These are phyloP conservation scores for Saksenaea oblongispora DNA, from an alignment of 371 early-diverging fungal species.

Conservation along the genomic window DNA sequence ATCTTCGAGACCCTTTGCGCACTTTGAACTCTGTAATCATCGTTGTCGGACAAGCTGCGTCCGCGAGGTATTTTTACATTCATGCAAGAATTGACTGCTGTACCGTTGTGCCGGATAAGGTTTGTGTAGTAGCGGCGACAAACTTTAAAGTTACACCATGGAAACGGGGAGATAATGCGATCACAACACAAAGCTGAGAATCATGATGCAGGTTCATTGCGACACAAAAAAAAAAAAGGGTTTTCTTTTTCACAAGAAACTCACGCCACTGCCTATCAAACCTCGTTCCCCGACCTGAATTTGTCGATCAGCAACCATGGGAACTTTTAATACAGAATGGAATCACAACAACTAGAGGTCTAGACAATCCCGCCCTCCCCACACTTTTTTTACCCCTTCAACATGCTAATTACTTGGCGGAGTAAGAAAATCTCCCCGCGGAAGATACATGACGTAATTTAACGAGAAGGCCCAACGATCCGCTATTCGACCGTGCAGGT, in stretches of 20 bases:
- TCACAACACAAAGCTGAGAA: not conserved
- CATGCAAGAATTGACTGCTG: not conserved
- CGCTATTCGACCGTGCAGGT: too few relatives aligned
- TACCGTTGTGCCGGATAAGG: constrained; percentile 6
- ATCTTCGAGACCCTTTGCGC: constrained; percentile 5
- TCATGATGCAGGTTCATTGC: constrained; percentile 2
- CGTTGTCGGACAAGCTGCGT: not conserved
- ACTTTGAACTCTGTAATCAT: not conserved
- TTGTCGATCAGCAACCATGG: constrained; percentile 6
- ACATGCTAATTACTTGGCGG: too few relatives aligned
- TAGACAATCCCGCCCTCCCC: constrained; percentile 4
- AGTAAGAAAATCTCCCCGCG: too few relatives aligned
- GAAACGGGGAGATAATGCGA: constrained; percentile 4
- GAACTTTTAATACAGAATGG: constrained; percentile 1
- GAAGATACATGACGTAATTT: too few relatives aligned
- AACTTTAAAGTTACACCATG: not conserved
- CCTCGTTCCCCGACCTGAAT: constrained; percentile 6
- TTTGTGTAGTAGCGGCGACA: not conserved
- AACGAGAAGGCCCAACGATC: too few relatives aligned
- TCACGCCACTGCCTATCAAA: constrained; percentile 6
- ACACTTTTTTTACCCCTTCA: not conserved
- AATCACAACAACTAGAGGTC: not conserved
- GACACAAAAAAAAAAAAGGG: not conserved
- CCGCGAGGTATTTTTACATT: constrained; percentile 3
- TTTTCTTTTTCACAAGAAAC: not conserved